These are phyloP conservation scores for Petasospora fabianii DNA, from an alignment of 1,139 yeast genomes.

Conservation along the genomic window DNA sequence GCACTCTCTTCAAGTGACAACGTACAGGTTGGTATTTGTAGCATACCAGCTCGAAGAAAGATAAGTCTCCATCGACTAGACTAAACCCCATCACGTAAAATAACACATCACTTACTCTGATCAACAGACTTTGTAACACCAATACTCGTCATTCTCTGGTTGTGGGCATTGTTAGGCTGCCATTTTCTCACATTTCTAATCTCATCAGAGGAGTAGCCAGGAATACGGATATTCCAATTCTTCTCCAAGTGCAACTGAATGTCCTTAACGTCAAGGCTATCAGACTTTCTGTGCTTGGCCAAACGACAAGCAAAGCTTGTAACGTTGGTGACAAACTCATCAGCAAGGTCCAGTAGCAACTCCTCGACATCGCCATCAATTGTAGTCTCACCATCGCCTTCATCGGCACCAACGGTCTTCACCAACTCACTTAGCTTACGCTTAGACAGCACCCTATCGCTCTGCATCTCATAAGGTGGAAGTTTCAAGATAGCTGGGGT, in stretches of 20 bases:
- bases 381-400: slow-evolving; percentile 84
- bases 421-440: slow-evolving; percentile 85
- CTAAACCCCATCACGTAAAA: no score
- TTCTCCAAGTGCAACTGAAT: slow-evolving; percentile 89
- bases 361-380: slow-evolving; percentile 97
- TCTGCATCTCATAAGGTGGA: slow-evolving; percentile 79
- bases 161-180: slow-evolving; percentile 69
- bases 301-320: slow-evolving; percentile 90
- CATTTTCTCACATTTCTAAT: slow-evolving; percentile 79
- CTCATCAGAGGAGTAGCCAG: slow-evolving; percentile 92
- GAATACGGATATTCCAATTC: slow-evolving; percentile 93
- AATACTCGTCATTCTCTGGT: slow-evolving; percentile 66
- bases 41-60: no score
- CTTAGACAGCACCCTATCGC: slow-evolving; percentile 83
- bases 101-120: slow-evolving; percentile 25
- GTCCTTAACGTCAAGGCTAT: slow-evolving; percentile 81
- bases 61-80: no score
- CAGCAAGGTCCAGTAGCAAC: slow-evolving; percentile 84
- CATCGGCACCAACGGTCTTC: slow-evolving; percentile 75
- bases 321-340: slow-evolving; percentile 88
- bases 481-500: slow-evolving; percentile 75
- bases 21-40: no score
- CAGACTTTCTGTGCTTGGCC: slow-evolving; percentile 94
- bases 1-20: no score
- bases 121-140: slow-evolving; percentile 29